Base-by-base conservation (phyloP, 108 stramenopile genomes). In the Cylindrotheca fusiformis region DNA sequence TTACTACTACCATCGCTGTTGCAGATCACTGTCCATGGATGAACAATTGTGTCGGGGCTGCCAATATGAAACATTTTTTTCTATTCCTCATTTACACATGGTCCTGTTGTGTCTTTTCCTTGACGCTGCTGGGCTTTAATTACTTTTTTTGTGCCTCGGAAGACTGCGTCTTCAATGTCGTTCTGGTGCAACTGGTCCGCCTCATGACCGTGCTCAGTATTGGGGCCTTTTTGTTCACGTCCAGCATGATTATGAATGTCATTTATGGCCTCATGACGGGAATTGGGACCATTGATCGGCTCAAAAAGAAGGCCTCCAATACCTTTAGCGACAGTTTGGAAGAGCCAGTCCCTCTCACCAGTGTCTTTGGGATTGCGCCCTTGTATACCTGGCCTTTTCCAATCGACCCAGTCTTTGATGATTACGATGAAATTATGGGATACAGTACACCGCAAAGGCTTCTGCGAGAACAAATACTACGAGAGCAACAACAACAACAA, bases 1-100 rank as follows among this genome's bases (percentile, higher is more conserved):
- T 20, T 20, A 8, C 6, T 19, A 21, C 20, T 55, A 4, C 10
- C 14, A 23, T 58, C 27, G n/a, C 0, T 66, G 19, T 26, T n/a
- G 6, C 41, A 72, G 77, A 97, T 76, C 97, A 98, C 73, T 98
- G 97, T 87, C 95, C 96, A 4, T 98, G 97, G 97, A 97, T 99
- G 90, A 99, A 99, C 79, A 99, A 99, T 80, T 99, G 97, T 74
- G 87, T 99, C 22, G 98, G 96, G 22, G 88, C 72, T 2, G 82
- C 69, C 14, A 96, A 94, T 78, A 77, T 97, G 64, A 97, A 99
- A 77, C 94, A 94, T 68, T 99, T 99, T 74, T 66, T 96, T 41
- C 87, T 99, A 1, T 99, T 99, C 75, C 69, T 97, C 33, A 58
- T 91, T 21, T 99, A 97, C 74, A 93, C 94, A 0, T 95, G 93